A percentile compares a stretch with the other conserved stretches of the same genome.
These are phyloP conservation scores for Neurospora terricola DNA, from an alignment of 495 filamentous ascomycete genomes.

Conservation along the genomic window DNA sequence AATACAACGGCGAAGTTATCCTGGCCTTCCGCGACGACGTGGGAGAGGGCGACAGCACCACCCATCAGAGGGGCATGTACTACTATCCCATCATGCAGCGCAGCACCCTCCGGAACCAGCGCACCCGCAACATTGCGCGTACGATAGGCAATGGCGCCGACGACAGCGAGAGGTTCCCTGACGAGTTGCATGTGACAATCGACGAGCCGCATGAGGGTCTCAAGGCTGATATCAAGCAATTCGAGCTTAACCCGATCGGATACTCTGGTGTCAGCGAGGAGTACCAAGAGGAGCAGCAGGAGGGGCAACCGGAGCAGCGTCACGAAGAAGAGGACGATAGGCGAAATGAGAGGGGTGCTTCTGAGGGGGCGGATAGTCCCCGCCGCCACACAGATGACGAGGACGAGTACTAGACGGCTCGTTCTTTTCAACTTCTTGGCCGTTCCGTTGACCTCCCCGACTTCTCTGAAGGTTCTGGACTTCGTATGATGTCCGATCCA, in stretches of 20 bases:
- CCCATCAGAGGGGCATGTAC: slow-evolving; percentile 59
- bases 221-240: slow-evolving; percentile 26
- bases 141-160: slow-evolving; percentile 29
- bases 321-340: slow-evolving; percentile 1
- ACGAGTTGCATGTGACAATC: slow-evolving; percentile 36
- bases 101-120: slow-evolving; percentile 43
- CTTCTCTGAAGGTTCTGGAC: background rate
- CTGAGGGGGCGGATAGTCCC: background rate
- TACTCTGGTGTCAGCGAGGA: slow-evolving; percentile 20
- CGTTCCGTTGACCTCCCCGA: background rate
- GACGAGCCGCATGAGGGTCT: slow-evolving; percentile 33
- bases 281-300: slow-evolving; percentile 10
- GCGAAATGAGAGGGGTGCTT: background rate
- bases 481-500: background rate
- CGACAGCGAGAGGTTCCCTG: slow-evolving; percentile 30
- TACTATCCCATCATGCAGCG: slow-evolving; percentile 82
- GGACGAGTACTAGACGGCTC: slow-evolving; percentile 10
- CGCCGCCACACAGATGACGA: slow-evolving; percentile 13
- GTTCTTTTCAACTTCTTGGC: background rate
- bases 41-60: slow-evolving; percentile 20
- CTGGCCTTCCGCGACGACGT: slow-evolving; percentile 39
- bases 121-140: slow-evolving; percentile 44
- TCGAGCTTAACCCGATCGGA: slow-evolving; percentile 31
- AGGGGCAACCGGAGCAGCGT: background rate
- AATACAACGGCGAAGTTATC: slow-evolving; percentile 47